These are phyloP conservation scores for Silene latifolia DNA, from an alignment of 148 eudicot species.

Conservation along the genomic window DNA sequence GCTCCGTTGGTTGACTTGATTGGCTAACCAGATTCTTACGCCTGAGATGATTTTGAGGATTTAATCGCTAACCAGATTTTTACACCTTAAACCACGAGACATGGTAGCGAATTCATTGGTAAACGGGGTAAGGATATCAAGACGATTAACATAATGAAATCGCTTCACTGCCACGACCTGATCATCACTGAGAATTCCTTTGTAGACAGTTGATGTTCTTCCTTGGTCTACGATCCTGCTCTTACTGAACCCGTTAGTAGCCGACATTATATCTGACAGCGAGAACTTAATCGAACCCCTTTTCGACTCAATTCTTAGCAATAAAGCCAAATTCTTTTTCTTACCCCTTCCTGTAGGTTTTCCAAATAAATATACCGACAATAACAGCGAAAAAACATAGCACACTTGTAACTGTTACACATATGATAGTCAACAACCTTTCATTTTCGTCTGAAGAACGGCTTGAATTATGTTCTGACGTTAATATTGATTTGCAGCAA, in stretches of 20 bases:
- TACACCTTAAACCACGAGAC: slow-evolving; percentile 49
- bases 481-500: no score
- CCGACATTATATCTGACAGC: slow-evolving; percentile 41
- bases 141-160: slow-evolving; percentile 29
- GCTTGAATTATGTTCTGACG: background rate
- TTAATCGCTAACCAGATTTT: slow-evolving; percentile 53
- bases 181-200: slow-evolving; percentile 37
- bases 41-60: no score
- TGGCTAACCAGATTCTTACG: no score
- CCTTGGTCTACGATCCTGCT: slow-evolving; percentile 55
- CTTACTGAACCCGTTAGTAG: slow-evolving; percentile 49
- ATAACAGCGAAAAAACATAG: slow-evolving; percentile 15
- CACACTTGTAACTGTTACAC: slow-evolving; percentile 17
- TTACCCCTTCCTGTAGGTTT: background rate
- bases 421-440: slow-evolving; percentile 14
- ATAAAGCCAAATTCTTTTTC: slow-evolving; percentile 19
- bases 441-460: background rate
- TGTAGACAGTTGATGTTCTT: slow-evolving; percentile 50
- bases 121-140: slow-evolving; percentile 33
- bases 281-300: slow-evolving; percentile 41
- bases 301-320: slow-evolving; percentile 25
- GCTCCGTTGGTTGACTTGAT: no score
- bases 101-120: slow-evolving; percentile 49
- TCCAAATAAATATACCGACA: background rate
- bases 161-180: slow-evolving; percentile 56